Evolutionary conservation across 495 filamentous ascomycete species (phyloP).

Genomic region (Xylaria telfairii): DNA sequence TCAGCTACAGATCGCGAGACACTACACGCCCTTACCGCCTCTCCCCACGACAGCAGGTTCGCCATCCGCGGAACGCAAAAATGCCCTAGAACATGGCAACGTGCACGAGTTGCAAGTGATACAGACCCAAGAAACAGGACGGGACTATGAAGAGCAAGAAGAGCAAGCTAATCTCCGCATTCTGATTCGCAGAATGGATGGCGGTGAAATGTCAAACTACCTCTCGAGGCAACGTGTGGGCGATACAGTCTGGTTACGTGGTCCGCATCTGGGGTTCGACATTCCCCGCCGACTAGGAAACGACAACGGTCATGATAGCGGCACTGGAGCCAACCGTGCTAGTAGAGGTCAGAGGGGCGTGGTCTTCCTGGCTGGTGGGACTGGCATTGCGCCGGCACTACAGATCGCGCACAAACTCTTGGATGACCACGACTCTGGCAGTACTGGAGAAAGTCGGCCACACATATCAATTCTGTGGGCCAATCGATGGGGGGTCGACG

Average conservation of each 20-base stretch:
- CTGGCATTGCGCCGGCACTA: constrained; percentile 89
- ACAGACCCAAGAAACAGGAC: constrained; percentile 49
- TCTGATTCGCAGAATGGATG: constrained; percentile 54
- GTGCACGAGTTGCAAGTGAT: background rate
- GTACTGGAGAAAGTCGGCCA: constrained; percentile 38
- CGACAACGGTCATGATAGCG: background rate
- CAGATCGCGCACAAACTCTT: constrained; percentile 73
- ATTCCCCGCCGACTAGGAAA: constrained; percentile 52
- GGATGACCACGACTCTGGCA: constrained; percentile 38
- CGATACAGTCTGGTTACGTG: constrained; percentile 72
- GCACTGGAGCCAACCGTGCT: background rate
- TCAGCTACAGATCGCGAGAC: constrained; percentile 82
- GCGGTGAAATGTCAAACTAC: constrained; percentile 66
- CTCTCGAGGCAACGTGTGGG: constrained; percentile 67
- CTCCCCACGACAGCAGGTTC: constrained; percentile 25
- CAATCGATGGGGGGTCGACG: constrained; percentile 48
- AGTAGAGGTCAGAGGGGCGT: constrained; percentile 44
- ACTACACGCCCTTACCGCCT: constrained; percentile 86
- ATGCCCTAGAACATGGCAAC: background rate
- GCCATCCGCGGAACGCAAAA: background rate
- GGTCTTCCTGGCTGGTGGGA: constrained; percentile 90
- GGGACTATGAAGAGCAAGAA: constrained; percentile 59
- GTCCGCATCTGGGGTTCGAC: constrained; percentile 76
- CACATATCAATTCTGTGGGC: constrained; percentile 48
- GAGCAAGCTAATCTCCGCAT: constrained; percentile 56